Evolutionary conservation across 2,329 filamentous ascomycete genomes (phyloP), one percentile per base, ranked within the genome.

Genomic region (Cladophialophora yegresii): DNA sequence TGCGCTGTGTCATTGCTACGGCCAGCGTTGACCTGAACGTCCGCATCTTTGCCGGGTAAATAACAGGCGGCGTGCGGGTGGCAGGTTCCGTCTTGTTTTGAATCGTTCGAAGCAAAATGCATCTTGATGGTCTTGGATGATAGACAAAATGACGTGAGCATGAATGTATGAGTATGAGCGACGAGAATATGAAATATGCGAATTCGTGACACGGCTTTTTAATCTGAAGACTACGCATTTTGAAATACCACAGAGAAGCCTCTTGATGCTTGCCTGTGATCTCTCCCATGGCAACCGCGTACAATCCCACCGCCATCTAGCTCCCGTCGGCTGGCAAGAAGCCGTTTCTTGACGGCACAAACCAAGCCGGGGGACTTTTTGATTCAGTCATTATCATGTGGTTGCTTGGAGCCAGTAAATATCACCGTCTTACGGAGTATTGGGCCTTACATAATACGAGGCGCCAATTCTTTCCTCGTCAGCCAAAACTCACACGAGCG

Each of bases 1-100:
- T 96, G 67, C 84, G 91, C 67, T 96, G 92, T 74, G 88, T 96
- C 20, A 89, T 96, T 71, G 92, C 92, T 8, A 96, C 92, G 2
- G 92, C 91, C 40, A 91, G 92, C 74, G 91, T 96, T 63, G 91
- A 96, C 79, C 80, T 87, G 73, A 91, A 87, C 70, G 85, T 96
- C 68, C 84, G 90, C 71, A 86, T 96, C 59, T 96, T 93, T 79
- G 90, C 91, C 32, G 71, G 68, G 5, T 72, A 62, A 69, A 45
- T 16, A 43, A 54, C 45, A 49, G 28, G 26, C 4, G 4, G 13
- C 3, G 28, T 10, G 13, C 3, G 28, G 33, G 32, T 43, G 20
- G 32, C 40, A 51, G 49, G 13, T 54, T 28, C 12, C 51, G 20
- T 54, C 60, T 49, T 43, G 40, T 55, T 61, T 33, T 36, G 54